Conservation (phyloP, 495 filamentous ascomycete species). For the Oidiodendron maius region DNA sequence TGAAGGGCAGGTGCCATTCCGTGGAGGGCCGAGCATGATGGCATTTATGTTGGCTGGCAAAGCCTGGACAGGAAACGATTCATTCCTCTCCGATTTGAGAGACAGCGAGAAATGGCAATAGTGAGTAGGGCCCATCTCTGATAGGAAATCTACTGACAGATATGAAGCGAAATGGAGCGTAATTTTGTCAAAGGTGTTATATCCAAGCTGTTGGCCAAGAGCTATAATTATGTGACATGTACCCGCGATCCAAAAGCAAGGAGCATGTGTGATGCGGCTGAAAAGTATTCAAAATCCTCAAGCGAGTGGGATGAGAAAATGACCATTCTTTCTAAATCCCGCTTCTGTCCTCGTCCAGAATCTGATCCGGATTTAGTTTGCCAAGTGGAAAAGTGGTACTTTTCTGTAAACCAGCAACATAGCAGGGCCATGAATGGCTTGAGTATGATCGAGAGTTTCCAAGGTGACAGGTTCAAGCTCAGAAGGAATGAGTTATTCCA, state of each 20-base stretch:
- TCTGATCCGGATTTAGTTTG: background rate
- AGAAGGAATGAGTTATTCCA: background rate
- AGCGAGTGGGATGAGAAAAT: background rate
- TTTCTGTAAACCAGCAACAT: background rate
- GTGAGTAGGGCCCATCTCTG: background rate
- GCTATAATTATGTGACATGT: constrained; percentile 3
- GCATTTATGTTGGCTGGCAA: background rate
- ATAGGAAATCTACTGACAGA: background rate
- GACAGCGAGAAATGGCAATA: background rate
- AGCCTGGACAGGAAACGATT: background rate
- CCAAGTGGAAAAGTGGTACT: constrained; percentile 1
- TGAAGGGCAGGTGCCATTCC: background rate
- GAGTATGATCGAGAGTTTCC: background rate
- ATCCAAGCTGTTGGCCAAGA: background rate
- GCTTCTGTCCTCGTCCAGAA: background rate
- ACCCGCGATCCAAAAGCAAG: background rate
- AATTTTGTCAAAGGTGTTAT: background rate
- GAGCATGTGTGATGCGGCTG: background rate
- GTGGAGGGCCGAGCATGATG: background rate
- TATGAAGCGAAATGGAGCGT: background rate
- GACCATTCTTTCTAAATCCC: background rate
- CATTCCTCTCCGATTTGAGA: background rate
- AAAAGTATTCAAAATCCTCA: background rate
- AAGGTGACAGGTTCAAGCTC: background rate
- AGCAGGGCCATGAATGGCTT: background rate